Conservation (phyloP, 108 stramenopile genomes). For the Asterionellopsis glacialis region DNA sequence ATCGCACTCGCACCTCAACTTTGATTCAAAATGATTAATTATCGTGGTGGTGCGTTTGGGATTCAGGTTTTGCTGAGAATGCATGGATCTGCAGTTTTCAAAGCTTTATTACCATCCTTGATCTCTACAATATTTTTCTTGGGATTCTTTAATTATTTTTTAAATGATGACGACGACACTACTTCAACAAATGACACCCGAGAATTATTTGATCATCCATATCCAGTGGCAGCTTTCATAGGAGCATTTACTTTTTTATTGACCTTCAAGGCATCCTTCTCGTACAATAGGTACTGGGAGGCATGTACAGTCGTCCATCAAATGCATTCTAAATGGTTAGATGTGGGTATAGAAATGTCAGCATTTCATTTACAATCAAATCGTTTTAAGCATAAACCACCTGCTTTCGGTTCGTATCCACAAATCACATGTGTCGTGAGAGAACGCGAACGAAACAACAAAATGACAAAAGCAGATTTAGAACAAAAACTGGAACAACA, state of each 20-base stretch:
- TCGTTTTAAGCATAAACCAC: constrained; percentile 45
- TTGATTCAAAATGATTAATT: neutral
- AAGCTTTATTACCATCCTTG: constrained; percentile 29
- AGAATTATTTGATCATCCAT: constrained; percentile 41
- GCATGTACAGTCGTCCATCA: constrained; percentile 56
- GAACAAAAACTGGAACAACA: constrained; percentile 13
- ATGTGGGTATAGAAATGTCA: constrained; percentile 52
- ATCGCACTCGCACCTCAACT: no score
- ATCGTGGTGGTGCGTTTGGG: constrained; percentile 9
- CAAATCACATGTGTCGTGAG: constrained; percentile 16
- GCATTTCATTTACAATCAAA: constrained; percentile 63
- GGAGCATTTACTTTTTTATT: constrained; percentile 61
- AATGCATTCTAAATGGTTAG: constrained; percentile 76
- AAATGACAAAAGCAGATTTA: neutral
- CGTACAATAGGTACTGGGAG: constrained; percentile 65
- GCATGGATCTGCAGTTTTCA: constrained; percentile 49
- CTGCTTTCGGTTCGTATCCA: constrained; percentile 60
- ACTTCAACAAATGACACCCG: no score
- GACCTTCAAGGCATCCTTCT: constrained; percentile 52
- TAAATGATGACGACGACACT: neutral
- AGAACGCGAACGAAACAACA: constrained; percentile 19
- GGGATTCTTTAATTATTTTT: constrained; percentile 8
- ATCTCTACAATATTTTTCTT: constrained; percentile 22
- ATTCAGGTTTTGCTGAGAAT: constrained; percentile 19
- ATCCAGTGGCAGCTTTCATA: constrained; percentile 57